These are phyloP conservation scores for Elaeagnus macrophylla DNA, from an alignment of 306 rosid genomes.

Conservation along the genomic window DNA sequence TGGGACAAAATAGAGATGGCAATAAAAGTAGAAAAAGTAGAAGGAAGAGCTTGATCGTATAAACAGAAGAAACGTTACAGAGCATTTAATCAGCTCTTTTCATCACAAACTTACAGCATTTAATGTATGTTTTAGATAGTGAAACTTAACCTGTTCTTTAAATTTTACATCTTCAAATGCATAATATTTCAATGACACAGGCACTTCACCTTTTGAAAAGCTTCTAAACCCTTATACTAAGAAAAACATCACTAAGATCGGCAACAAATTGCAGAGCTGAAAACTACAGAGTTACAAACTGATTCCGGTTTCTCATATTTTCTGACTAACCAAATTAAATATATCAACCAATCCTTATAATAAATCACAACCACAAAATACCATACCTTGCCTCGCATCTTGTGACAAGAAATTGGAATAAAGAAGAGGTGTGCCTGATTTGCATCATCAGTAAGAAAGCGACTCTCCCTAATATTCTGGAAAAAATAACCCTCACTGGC, in stretches of 20 bases:
- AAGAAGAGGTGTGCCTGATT: constrained; percentile 80
- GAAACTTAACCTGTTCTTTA: too few species aligned
- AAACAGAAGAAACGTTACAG: too few species aligned
- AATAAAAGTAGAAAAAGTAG: too few species aligned
- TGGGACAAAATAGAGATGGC: not conserved
- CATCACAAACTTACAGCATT: too few species aligned
- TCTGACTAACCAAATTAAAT: constrained; percentile 1
- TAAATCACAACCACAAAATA: not conserved
- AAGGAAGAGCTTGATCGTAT: too few species aligned
- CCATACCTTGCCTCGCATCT: constrained; percentile 94
- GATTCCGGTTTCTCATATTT: not conserved
- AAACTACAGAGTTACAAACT: constrained; percentile 5
- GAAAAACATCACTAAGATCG: constrained; percentile 17
- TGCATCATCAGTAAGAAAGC: constrained; percentile 72
- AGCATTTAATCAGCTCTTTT: too few species aligned
- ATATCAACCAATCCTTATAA: not conserved
- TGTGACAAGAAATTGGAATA: constrained; percentile 89
- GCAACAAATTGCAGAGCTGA: not conserved
- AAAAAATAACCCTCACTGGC: constrained; percentile 91
- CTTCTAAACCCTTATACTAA: not conserved
- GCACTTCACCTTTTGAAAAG: not conserved
- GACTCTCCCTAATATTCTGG: constrained; percentile 79
- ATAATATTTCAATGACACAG: not conserved
- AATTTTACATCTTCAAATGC: not conserved
- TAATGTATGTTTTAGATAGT: too few species aligned